Evolutionary conservation across 1,284 basidiomycete species (phyloP).

Genomic region (Ceratobasidium sp.): DNA sequence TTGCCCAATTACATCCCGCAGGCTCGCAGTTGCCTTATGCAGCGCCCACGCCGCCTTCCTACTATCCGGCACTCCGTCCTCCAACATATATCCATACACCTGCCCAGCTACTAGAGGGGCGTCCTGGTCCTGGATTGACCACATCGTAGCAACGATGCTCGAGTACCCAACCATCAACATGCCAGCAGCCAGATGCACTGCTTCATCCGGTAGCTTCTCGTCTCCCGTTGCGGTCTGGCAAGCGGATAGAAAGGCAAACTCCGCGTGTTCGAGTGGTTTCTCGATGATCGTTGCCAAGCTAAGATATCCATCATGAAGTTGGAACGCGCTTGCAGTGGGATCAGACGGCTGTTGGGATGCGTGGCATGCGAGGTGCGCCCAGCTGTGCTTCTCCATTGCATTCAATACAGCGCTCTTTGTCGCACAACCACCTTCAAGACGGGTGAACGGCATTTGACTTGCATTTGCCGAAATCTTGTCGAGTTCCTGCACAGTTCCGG

Average conservation of each 20-base stretch:
- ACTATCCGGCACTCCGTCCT: too few species aligned
- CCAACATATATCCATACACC: conserved; percentile 10
- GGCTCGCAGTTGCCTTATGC: too few species aligned
- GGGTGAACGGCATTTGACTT: background rate
- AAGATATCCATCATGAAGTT: background rate
- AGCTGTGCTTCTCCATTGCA: background rate
- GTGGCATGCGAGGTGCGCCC: conserved; percentile 19
- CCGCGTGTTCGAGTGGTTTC: background rate
- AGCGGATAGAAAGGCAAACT: conserved; percentile 8
- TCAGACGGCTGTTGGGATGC: conserved; percentile 1
- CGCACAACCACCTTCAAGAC: too few species aligned
- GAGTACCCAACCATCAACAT: background rate
- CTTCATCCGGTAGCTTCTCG: background rate
- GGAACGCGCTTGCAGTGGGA: conserved; percentile 1
- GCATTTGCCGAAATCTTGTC: background rate
- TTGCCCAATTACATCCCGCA: too few species aligned
- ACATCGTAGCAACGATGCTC: conserved; percentile 11
- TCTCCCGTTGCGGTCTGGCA: background rate
- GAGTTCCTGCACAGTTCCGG: background rate
- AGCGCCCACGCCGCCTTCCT: too few species aligned
- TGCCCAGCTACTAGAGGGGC: background rate
- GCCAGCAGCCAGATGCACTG: background rate
- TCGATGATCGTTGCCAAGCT: background rate
- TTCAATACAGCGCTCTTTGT: background rate
- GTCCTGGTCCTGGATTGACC: conserved; percentile 1